Conservation (phyloP, 805 yeast genomes). For the Lipomyces spencermartinsiae region DNA sequence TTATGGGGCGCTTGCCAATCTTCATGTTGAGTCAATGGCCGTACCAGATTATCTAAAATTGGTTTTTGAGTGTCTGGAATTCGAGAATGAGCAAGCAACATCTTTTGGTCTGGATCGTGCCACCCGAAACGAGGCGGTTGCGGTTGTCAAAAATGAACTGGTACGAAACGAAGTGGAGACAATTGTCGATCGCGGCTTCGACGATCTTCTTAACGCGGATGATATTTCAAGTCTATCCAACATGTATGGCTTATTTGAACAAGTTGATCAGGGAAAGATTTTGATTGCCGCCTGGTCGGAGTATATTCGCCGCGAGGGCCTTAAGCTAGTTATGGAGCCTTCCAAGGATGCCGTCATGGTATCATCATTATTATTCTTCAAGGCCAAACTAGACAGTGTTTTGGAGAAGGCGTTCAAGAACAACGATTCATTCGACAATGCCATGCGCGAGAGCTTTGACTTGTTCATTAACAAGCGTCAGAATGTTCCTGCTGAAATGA, state of each 20-base stretch:
- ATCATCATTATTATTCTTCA: conserved; percentile 28
- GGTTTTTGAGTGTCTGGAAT: conserved; percentile 11
- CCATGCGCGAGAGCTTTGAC: conserved; percentile 38
- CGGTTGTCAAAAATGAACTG: conserved; percentile 20
- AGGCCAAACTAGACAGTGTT: conserved; percentile 29
- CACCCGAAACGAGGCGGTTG: conserved; percentile 25
- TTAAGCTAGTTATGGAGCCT: conserved; percentile 31
- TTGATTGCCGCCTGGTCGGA: conserved; percentile 28
- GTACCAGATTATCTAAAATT: conserved; percentile 28
- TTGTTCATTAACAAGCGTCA: conserved; percentile 38
- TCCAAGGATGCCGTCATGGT: conserved; percentile 35
- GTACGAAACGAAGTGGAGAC: conserved; percentile 12
- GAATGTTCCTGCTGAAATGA: conserved; percentile 42
- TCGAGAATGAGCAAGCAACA: conserved; percentile 29
- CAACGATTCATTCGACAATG: conserved; percentile 32
- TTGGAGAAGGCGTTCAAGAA: conserved; percentile 17
- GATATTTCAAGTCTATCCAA: conserved; percentile 19
- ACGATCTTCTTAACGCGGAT: conserved; percentile 18
- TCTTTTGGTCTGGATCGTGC: conserved; percentile 18
- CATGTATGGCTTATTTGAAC: conserved; percentile 21
- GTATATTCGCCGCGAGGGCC: conserved; percentile 32
- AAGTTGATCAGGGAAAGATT: conserved; percentile 14
- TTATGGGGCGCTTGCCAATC: conserved; percentile 21
- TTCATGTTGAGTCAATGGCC: conserved; percentile 13
- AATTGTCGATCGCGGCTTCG: conserved; percentile 29